These are phyloP conservation scores for Alternaria panax DNA, from an alignment of 2,329 filamentous ascomycete species.

Conservation along the genomic window DNA sequence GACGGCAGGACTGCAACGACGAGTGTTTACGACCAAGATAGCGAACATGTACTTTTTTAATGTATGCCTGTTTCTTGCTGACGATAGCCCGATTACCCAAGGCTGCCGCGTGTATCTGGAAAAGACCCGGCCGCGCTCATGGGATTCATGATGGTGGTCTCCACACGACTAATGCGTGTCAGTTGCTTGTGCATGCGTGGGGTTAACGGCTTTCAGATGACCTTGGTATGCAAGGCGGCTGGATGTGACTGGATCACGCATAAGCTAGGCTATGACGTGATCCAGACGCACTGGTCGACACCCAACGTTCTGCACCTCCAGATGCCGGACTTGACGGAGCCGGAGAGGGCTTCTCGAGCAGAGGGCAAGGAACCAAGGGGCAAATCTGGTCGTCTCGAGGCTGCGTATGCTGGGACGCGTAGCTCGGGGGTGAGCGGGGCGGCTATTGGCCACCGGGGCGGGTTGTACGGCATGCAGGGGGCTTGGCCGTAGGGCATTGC, in stretches of 20 bases:
- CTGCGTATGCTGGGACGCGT: conserved; percentile 11
- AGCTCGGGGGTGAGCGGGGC: conserved; percentile 11
- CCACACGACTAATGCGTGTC: conserved; percentile 10
- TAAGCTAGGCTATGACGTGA: conserved; percentile 19
- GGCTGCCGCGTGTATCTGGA: conserved; percentile 1
- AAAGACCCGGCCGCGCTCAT: not conserved
- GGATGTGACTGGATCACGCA: conserved; percentile 15
- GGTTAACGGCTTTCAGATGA: not conserved
- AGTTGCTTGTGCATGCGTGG: conserved; percentile 13
- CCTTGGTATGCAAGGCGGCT: conserved; percentile 2
- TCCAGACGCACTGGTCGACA: not conserved
- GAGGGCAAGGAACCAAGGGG: conserved; percentile 3
- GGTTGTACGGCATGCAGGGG: conserved; percentile 18
- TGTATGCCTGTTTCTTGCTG: conserved; percentile 2
- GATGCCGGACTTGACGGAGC: not conserved
- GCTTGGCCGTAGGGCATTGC: conserved; percentile 16
- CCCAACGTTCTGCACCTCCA: not conserved
- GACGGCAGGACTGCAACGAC: conserved; percentile 5
- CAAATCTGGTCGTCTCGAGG: not conserved
- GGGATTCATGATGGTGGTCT: not conserved
- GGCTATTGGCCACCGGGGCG: conserved; percentile 19
- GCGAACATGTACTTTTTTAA: conserved; percentile 14
- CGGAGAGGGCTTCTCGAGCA: not conserved
- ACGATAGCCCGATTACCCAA: not conserved
- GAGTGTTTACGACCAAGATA: conserved; percentile 18